Evolutionary conservation across 768 basidiomycete genomes (phyloP).

Genomic region (Termitomyces sp.): DNA sequence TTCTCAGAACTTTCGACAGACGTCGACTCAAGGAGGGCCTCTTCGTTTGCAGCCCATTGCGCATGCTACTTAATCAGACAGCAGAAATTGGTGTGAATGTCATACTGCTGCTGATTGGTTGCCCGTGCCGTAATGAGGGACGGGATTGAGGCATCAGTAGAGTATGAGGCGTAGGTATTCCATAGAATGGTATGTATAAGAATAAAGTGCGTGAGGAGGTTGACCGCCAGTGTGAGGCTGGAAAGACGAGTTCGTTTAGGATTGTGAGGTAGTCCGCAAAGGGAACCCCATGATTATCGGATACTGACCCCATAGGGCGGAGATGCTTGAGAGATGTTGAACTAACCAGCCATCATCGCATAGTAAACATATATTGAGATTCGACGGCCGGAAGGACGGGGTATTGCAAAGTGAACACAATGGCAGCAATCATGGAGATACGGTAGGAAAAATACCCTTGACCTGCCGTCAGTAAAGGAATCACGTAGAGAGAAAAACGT

Average conservation of each 20-base stretch:
- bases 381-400: constrained; percentile 42
- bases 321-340: constrained; percentile 30
- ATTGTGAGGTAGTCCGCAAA: constrained; percentile 32
- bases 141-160: constrained; percentile 2
- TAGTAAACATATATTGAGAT: constrained; percentile 48
- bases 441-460: constrained; percentile 40
- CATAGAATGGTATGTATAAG: constrained; percentile 42
- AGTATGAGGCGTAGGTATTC: constrained; percentile 27
- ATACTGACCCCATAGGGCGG: constrained; percentile 25
- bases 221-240: constrained; percentile 24
- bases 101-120: not conserved
- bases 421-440: constrained; percentile 57
- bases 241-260: constrained; percentile 28
- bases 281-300: constrained; percentile 30
- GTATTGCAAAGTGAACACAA: constrained; percentile 46
- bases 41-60: too few species aligned
- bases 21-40: too few species aligned
- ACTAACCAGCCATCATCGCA: constrained; percentile 56
- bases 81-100: too few species aligned
- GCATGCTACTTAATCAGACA: too few species aligned
- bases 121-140: not conserved
- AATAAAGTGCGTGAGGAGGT: constrained; percentile 39
- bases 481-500: constrained; percentile 2
- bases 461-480: constrained; percentile 1
- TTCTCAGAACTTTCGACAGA: too few species aligned